phyloP scores from a whole-genome alignment of 805 yeast species.

The Scheffersomyces coipomensis region DNA sequence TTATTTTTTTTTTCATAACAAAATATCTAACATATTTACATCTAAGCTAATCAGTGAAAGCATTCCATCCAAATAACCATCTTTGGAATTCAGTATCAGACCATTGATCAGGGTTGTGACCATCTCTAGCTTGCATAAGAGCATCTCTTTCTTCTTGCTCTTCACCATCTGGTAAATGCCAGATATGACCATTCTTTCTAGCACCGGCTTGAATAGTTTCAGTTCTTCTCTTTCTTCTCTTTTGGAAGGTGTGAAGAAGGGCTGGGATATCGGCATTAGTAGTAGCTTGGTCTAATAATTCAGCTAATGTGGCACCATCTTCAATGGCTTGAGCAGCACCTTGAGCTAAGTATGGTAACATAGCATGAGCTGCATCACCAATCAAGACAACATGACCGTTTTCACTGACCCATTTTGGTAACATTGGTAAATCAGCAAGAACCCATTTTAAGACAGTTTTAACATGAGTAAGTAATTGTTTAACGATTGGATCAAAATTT shows the following conservation, averaged over 20 bases:
- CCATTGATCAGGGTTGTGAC: conserved; percentile 11
- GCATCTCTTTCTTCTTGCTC: conserved; percentile 24
- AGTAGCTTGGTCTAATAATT: conserved; percentile 5
- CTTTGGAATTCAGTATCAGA: conserved; percentile 9
- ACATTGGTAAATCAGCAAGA: conserved; percentile 15
- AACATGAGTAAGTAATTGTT: conserved; percentile 12
- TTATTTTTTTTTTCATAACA: too few species aligned
- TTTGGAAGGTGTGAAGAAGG: conserved; percentile 5
- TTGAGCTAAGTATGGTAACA: conserved; percentile 20
- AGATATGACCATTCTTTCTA: conserved; percentile 14
- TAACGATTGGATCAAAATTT: conserved; percentile 12
- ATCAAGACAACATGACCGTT: conserved; percentile 14
- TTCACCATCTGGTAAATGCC: conserved; percentile 25
- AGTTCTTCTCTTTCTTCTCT: conserved; percentile 10
- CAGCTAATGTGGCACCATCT: conserved; percentile 18
- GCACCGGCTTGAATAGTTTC: conserved; percentile 12
- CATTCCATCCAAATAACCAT: conserved; percentile 11
- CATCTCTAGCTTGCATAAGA: conserved; percentile 9
- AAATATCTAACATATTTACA: not conserved
- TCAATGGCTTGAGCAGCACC: conserved; percentile 23
- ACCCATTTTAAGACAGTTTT: conserved; percentile 14
- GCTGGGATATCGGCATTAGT: conserved; percentile 6
- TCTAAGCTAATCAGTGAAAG: conserved; percentile 4
- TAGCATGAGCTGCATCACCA: conserved; percentile 24
- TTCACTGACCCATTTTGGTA: conserved; percentile 13